These are phyloP conservation scores for Flueggea neowawraea DNA, from an alignment of 441 rosid genomes.

Conservation along the genomic window DNA sequence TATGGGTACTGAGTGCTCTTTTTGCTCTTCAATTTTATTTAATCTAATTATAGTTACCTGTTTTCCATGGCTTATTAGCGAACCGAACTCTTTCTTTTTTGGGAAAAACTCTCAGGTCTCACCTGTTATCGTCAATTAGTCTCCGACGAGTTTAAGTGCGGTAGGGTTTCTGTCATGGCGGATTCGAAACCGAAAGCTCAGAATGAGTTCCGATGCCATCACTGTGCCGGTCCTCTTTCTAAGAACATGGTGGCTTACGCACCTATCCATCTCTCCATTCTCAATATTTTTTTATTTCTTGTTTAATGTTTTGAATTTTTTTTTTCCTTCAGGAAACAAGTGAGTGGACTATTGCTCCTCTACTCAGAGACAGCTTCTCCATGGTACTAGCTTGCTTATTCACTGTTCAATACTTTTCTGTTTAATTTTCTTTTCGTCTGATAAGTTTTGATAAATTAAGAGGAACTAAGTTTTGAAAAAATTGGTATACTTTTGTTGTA, in stretches of 20 bases:
- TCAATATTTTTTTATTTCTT: background rate
- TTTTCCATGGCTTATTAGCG: too few species aligned
- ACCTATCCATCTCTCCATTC: background rate
- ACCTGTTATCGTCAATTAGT: too few species aligned
- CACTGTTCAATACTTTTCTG: background rate
- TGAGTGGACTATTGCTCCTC: constrained; percentile 77
- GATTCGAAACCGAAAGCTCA: constrained; percentile 28
- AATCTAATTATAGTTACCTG: too few species aligned
- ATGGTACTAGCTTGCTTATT: constrained; percentile 52
- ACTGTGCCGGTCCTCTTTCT: constrained; percentile 94
- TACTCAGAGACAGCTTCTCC: constrained; percentile 88
- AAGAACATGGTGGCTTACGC: constrained; percentile 52
- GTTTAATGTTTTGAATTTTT: constrained; percentile 4
- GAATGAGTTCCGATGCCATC: constrained; percentile 54
- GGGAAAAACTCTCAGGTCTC: too few species aligned
- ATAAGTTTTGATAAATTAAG: background rate
- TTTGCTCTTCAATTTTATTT: too few species aligned
- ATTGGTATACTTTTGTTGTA: too few species aligned
- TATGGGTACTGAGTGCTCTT: too few species aligned
- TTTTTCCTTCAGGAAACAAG: constrained; percentile 68
- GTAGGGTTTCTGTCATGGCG: constrained; percentile 28
- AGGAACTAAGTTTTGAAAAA: too few species aligned
- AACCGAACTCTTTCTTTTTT: too few species aligned
- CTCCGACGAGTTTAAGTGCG: too few species aligned
- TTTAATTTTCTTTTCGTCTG: too few species aligned